These are phyloP conservation scores for Globisporangium okanoganense DNA, from an alignment of 352 stramenopile genomes.

Conservation along the genomic window DNA sequence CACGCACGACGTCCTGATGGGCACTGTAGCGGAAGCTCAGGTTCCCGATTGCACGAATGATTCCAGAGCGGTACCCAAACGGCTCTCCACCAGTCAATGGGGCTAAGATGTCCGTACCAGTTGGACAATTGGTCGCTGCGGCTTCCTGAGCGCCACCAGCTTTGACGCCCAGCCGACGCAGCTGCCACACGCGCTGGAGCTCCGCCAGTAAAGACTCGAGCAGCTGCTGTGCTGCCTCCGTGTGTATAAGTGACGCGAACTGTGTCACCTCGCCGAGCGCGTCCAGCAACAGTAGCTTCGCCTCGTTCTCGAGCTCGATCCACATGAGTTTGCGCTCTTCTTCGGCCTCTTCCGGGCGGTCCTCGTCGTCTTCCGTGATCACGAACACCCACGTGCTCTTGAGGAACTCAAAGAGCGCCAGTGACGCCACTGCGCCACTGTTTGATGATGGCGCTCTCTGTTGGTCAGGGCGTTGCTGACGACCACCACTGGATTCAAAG, in stretches of 20 bases:
- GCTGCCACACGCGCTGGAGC: conserved; percentile 53
- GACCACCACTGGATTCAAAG: not conserved
- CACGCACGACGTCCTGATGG: conserved; percentile 78
- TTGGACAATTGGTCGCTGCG: conserved; percentile 19
- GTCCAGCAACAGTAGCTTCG: conserved; percentile 72
- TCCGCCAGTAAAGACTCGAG: conserved; percentile 50
- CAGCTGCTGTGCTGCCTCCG: conserved; percentile 15
- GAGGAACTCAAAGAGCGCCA: conserved; percentile 42
- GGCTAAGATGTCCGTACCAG: not conserved
- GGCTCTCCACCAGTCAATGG: conserved; percentile 28
- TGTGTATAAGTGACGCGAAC: conserved; percentile 1
- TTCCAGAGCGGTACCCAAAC: conserved; percentile 64
- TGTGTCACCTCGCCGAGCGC: conserved; percentile 60
- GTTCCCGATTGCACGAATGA: conserved; percentile 84
- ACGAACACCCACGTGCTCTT: conserved; percentile 52
- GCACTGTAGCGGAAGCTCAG: conserved; percentile 60
- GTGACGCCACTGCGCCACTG: conserved; percentile 10
- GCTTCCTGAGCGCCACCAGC: not conserved
- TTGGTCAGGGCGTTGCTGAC: conserved; percentile 3
- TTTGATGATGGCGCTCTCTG: conserved; percentile 1
- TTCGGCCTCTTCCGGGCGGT: conserved; percentile 55
- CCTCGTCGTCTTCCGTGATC: conserved; percentile 38
- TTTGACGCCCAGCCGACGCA: conserved; percentile 23
- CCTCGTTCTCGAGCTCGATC: conserved; percentile 70
- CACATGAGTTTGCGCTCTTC: conserved; percentile 65